phyloP scores from a whole-genome alignment of 768 basidiomycete species.

The Kwoniella heveanensis region DNA sequence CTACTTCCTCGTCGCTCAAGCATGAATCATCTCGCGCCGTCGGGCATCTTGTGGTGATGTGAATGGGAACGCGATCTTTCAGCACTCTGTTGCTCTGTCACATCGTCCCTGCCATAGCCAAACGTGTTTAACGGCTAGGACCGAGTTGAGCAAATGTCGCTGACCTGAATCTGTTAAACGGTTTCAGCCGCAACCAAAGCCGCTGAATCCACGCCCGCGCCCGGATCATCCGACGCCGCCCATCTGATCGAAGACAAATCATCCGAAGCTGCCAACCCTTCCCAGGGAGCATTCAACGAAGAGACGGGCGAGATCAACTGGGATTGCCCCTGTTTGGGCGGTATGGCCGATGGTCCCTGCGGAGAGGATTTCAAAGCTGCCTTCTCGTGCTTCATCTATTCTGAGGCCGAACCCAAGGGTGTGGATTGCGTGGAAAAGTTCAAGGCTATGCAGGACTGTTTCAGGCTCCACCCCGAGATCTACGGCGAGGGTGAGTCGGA shows the following conservation, averaged over 20 bases:
- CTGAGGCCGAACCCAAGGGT: constrained; percentile 93
- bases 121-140: too few relatives aligned
- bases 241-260: constrained; percentile 34
- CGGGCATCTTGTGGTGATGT: too few relatives aligned
- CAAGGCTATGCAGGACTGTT: constrained; percentile 96
- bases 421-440: constrained; percentile 98
- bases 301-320: constrained; percentile 99
- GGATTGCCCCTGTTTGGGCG: constrained; percentile 98
- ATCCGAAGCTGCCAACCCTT: constrained; percentile 29
- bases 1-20: too few relatives aligned
- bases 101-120: too few relatives aligned
- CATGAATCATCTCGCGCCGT: too few relatives aligned
- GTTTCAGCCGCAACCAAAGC: background rate
- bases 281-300: constrained; percentile 78
- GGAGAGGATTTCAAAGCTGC: constrained; percentile 90
- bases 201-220: background rate
- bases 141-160: too few relatives aligned
- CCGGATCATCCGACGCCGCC: constrained; percentile 4
- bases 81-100: too few relatives aligned
- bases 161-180: too few relatives aligned
- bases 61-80: too few relatives aligned
- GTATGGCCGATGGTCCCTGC: constrained; percentile 97
- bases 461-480: constrained; percentile 91
- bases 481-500: constrained; percentile 89
- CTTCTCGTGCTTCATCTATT: constrained; percentile 94